Evolutionary conservation across 2,329 filamentous ascomycete genomes (phyloP).

Genomic region (Tolypocladium paradoxum): DNA sequence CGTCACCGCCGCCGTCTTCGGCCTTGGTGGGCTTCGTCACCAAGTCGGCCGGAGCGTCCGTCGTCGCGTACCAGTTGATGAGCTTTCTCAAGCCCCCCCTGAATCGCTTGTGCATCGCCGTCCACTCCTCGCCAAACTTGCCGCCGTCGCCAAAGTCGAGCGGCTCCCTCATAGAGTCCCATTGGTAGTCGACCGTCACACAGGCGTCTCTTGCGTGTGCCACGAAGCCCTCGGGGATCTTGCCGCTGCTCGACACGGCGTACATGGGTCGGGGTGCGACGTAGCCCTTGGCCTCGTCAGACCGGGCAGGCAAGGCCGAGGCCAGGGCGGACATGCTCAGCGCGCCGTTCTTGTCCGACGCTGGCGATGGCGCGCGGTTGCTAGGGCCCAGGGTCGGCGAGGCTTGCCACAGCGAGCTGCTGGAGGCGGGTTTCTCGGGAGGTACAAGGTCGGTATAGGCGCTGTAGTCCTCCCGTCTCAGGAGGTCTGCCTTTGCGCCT

Average conservation of each 20-base stretch:
- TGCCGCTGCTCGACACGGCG: constrained; percentile 66
- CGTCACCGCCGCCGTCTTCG: constrained; percentile 16
- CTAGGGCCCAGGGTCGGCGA: constrained; percentile 17
- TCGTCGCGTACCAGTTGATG: constrained; percentile 69
- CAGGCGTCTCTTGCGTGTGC: constrained; percentile 84
- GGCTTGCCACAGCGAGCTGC: constrained; percentile 21
- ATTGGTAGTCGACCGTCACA: constrained; percentile 80
- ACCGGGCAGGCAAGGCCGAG: constrained; percentile 19
- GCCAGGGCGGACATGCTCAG: constrained; percentile 20
- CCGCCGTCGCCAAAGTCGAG: constrained; percentile 83
- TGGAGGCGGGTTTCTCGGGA: constrained; percentile 10
- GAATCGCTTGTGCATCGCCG: constrained; percentile 86
- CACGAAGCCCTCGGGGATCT: constrained; percentile 81
- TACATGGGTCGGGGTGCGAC: constrained; percentile 70
- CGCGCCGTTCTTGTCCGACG: constrained; percentile 15
- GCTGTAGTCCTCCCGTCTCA: constrained; percentile 62
- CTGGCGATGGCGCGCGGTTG: constrained; percentile 9
- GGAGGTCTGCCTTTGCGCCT: constrained; percentile 75
- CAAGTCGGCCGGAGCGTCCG: constrained; percentile 39
- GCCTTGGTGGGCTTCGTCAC: constrained; percentile 27
- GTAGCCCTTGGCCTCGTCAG: constrained; percentile 41
- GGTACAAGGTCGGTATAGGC: constrained; percentile 24
- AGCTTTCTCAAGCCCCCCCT: constrained; percentile 67
- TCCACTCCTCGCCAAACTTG: constrained; percentile 87
- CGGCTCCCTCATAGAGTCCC: constrained; percentile 79